Percentiles rank a stretch among this genome's conserved stretches.
phyloP scores from a whole-genome alignment of 306 rosid species.

The Trichosanthes cucumerina region DNA sequence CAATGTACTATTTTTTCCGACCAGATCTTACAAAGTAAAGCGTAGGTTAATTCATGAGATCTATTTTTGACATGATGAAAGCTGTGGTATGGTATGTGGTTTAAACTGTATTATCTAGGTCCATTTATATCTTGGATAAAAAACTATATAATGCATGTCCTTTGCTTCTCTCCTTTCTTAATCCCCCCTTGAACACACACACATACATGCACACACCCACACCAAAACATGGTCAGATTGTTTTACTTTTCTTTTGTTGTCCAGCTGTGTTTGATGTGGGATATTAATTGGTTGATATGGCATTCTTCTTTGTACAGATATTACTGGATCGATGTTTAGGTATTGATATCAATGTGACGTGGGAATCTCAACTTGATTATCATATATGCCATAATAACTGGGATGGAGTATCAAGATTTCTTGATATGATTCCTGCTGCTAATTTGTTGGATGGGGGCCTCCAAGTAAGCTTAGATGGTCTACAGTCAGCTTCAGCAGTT shows the following conservation, averaged over 20 bases:
- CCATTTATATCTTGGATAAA: neutral
- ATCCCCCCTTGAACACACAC: neutral
- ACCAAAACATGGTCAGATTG: neutral
- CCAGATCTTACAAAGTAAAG: neutral
- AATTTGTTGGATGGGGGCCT: conserved; percentile 55
- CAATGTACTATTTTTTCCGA: neutral
- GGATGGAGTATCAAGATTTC: conserved; percentile 59
- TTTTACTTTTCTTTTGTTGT: neutral
- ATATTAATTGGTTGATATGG: neutral
- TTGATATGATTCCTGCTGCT: conserved; percentile 55
- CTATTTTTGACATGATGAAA: neutral
- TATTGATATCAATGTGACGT: conserved; percentile 43
- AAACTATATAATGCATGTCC: neutral
- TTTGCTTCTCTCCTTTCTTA: neutral
- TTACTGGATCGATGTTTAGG: conserved; percentile 55
- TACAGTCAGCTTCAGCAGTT: conserved; percentile 40
- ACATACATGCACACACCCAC: neutral
- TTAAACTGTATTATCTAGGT: neutral
- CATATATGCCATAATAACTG: conserved; percentile 56
- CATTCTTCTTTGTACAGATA: conserved; percentile 39
- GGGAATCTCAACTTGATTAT: conserved; percentile 95
- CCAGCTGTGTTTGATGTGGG: neutral
- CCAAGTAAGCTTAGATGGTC: conserved; percentile 73
- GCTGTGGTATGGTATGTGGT: neutral
- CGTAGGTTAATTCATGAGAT: neutral